Evolutionary conservation across 176 grass and related monocot species (phyloP).

Genomic region (Oryza rufipogon): DNA sequence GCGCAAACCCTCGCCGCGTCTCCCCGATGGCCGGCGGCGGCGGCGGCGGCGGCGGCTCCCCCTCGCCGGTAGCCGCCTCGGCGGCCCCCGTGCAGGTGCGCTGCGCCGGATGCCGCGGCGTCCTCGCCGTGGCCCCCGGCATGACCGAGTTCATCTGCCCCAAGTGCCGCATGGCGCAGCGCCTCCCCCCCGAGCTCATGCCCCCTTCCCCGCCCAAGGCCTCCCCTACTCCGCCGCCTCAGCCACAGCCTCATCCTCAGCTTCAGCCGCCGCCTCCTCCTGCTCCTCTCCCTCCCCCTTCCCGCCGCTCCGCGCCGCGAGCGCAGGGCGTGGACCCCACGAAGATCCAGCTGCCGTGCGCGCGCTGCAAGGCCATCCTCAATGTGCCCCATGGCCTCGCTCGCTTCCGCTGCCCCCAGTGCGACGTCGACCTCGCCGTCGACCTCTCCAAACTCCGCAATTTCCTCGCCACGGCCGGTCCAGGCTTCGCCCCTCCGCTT

Average conservation of each 20-base stretch:
- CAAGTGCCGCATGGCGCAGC: conserved; percentile 73
- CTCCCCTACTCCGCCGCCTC: conserved; percentile 36
- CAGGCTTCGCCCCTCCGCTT: conserved; percentile 31
- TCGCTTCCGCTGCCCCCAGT: conserved; percentile 87
- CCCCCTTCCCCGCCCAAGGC: conserved; percentile 34
- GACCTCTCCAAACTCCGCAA: conserved; percentile 63
- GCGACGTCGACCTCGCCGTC: conserved; percentile 78
- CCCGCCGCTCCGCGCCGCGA: conserved; percentile 40
- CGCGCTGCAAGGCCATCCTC: conserved; percentile 67
- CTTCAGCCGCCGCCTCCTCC: not conserved
- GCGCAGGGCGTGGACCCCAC: conserved; percentile 76
- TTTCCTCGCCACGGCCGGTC: conserved; percentile 40
- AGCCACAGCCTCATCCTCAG: not conserved
- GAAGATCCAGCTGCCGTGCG: conserved; percentile 74
- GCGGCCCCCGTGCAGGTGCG: conserved; percentile 60
- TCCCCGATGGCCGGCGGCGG: conserved; percentile 42
- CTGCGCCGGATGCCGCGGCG: conserved; percentile 68
- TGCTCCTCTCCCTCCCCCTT: not conserved
- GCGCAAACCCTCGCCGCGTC: not conserved
- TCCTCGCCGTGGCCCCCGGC: conserved; percentile 63
- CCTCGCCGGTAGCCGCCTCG: conserved; percentile 19
- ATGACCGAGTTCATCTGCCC: conserved; percentile 93
- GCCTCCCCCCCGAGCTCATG: conserved; percentile 82
- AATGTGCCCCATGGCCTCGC: conserved; percentile 90
- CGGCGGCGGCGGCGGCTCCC: conserved; percentile 21